Evolutionary conservation across 1,284 basidiomycete species (phyloP), one percentile per base, ranked within the genome.

Genomic region (Ganoderma lucidum): DNA sequence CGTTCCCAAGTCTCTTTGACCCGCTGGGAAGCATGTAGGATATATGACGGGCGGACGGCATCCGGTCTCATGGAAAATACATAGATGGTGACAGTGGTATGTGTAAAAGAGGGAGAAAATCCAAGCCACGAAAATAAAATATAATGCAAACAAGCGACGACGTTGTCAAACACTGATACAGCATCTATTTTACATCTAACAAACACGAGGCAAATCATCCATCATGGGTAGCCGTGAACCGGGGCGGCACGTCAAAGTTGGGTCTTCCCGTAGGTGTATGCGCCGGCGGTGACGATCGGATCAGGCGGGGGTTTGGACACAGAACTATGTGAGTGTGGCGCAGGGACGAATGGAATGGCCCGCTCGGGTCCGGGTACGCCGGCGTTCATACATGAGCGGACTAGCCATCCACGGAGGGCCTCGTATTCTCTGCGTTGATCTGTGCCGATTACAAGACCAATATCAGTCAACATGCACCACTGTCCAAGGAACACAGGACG

Each of bases 401-500:
- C 63, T 14, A 69, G 67, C 67, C 67, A 69, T 53, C 61, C 62
- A 14, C 67, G 67, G 9, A 69, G 63, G 2, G 59, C 67, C 39
- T 69, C 67, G 53, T 69, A 69, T 30, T 69, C 63, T 35, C 60
- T 42, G 41, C 67, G 67, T 19, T 69, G 67, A 28, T 63, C 67
- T 68, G 45, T 23, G 14, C 15, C 3, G 15, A 41, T 35, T n/a
- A 6, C 41, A 19, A n/a, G 30, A 41, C 28, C 53, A 17, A 56
- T 32, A 15, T 14, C 5, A 56, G 30, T 19, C 14, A 44, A 32
- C 48, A 6, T 8, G 42, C 17, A 19, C 12, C 15, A 3, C 17
- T 10, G 19, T 56, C 30, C 15, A 6, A 9, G 17, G 30, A 6
- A 32, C 28, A 10, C 32, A 23, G 32, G 9, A 77, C 85, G 72